phyloP scores from a whole-genome alignment of 768 basidiomycete species.

The Symmetrospora coprosmae region DNA sequence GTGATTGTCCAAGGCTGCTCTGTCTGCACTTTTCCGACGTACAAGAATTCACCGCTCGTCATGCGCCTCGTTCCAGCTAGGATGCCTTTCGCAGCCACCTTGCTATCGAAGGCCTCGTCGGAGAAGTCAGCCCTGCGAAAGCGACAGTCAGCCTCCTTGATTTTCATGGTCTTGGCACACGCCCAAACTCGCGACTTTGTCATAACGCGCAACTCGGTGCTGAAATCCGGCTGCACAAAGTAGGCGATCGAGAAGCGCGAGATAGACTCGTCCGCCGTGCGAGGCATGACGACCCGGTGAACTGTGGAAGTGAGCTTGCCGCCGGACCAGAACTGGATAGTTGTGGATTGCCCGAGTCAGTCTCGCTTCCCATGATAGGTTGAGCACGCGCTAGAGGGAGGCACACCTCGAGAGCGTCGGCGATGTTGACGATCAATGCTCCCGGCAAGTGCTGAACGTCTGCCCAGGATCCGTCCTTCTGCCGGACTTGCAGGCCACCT shows the following conservation, averaged over 20 bases:
- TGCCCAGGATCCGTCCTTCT: background rate
- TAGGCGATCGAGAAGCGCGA: background rate
- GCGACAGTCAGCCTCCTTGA: background rate
- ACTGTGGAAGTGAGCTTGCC: background rate
- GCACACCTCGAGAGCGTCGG: slow-evolving; percentile 3
- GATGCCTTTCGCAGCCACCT: slow-evolving; percentile 4
- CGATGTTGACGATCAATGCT: slow-evolving; percentile 9
- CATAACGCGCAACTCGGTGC: background rate
- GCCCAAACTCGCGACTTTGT: background rate
- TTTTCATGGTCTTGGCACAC: background rate
- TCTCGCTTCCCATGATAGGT: background rate
- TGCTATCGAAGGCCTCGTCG: background rate
- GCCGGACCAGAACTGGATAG: slow-evolving; percentile 14
- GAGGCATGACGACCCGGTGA: slow-evolving; percentile 12
- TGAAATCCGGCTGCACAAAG: slow-evolving; percentile 9
- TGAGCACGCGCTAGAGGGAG: background rate
- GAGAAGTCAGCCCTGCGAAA: background rate
- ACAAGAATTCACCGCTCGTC: slow-evolving; percentile 12
- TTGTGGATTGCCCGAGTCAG: background rate
- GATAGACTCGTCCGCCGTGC: background rate
- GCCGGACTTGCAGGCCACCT: background rate
- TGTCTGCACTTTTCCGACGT: too few relatives aligned
- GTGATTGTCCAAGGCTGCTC: background rate
- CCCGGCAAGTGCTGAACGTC: slow-evolving; percentile 6
- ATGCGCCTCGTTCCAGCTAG: background rate